Evolutionary conservation across 2,329 filamentous ascomycete species (phyloP).

Genomic region (Trichothecium sympodiale): DNA sequence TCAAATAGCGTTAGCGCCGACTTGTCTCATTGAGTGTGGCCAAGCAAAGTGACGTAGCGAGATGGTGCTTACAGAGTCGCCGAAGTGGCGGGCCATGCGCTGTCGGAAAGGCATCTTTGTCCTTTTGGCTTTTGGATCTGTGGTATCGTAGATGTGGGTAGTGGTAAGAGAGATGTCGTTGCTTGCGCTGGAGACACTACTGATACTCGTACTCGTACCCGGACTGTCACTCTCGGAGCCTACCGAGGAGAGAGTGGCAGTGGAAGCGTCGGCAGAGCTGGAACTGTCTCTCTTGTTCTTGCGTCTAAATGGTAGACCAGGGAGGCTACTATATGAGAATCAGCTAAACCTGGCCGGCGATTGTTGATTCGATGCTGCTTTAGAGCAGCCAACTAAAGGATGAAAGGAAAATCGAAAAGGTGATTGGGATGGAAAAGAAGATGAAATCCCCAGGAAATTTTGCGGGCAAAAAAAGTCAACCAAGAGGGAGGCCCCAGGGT

Average conservation of each 20-base stretch:
- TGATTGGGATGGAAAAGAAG: not conserved
- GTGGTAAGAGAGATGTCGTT: too few species aligned
- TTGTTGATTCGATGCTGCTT: too few species aligned
- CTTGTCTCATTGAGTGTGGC: slow-evolving; percentile 5
- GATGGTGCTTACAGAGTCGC: slow-evolving; percentile 30
- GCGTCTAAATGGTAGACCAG: slow-evolving; percentile 4
- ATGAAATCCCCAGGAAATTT: not conserved
- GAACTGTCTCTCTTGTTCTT: slow-evolving; percentile 4
- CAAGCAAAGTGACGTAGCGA: slow-evolving; percentile 6
- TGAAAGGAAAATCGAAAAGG: not conserved
- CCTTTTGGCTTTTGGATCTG: not conserved
- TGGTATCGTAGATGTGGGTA: not conserved
- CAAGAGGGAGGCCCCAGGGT: too few species aligned
- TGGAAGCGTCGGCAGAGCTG: slow-evolving; percentile 3
- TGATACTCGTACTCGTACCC: not conserved
- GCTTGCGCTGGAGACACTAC: not conserved
- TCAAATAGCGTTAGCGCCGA: not conserved
- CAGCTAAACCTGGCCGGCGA: too few species aligned
- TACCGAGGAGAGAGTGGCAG: too few species aligned
- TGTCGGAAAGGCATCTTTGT: slow-evolving; percentile 26
- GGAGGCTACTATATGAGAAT: slow-evolving; percentile 3
- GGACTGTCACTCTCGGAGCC: slow-evolving; percentile 1
- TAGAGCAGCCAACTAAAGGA: not conserved
- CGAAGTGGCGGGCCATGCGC: slow-evolving; percentile 34
- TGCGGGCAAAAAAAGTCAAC: not conserved